Conservation (phyloP, 768 basidiomycete species). For the Lentinus tigrinus region DNA sequence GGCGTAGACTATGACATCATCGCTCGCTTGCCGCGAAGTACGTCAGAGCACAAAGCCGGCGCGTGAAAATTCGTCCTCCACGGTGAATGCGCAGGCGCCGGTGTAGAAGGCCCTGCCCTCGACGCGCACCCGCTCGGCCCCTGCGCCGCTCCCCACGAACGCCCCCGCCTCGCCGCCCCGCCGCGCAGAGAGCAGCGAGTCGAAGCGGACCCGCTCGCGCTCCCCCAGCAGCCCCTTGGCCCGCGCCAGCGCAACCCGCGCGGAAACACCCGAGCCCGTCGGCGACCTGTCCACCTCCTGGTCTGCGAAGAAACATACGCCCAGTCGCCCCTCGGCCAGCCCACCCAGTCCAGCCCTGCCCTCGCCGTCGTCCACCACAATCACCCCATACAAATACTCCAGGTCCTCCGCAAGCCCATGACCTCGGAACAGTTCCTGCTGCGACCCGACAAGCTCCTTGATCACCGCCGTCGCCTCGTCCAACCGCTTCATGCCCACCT, state of each 20-base stretch:
- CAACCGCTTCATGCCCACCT: conserved; percentile 17
- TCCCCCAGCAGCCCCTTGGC: conserved; percentile 28
- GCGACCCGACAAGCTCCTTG: conserved; percentile 25
- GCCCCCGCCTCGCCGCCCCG: conserved; percentile 12
- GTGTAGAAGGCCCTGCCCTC: conserved; percentile 34
- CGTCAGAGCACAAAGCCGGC: conserved; percentile 21
- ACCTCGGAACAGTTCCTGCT: conserved; percentile 22
- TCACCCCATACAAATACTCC: conserved; percentile 39
- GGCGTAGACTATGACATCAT: conserved; percentile 23
- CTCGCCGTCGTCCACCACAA: conserved; percentile 31
- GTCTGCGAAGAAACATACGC: conserved; percentile 38
- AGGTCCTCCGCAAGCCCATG: conserved; percentile 34
- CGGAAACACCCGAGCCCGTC: conserved; percentile 39
- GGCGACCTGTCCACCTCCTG: conserved; percentile 42
- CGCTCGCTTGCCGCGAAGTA: not conserved
- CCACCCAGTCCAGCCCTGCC: conserved; percentile 19
- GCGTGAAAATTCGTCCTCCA: conserved; percentile 15
- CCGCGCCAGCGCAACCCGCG: conserved; percentile 37
- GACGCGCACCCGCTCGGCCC: conserved; percentile 26
- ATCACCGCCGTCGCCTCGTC: conserved; percentile 31
- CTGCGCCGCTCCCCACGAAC: conserved; percentile 14
- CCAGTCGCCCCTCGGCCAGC: conserved; percentile 17
- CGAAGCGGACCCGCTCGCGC: conserved; percentile 31
- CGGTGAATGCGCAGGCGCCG: conserved; percentile 25
- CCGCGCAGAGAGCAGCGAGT: conserved; percentile 33